A percentile compares a stretch with the other conserved stretches of the same genome.
These are phyloP conservation scores for Calonectria multiphialidica DNA, from an alignment of 2,329 filamentous ascomycete species.

Conservation along the genomic window DNA sequence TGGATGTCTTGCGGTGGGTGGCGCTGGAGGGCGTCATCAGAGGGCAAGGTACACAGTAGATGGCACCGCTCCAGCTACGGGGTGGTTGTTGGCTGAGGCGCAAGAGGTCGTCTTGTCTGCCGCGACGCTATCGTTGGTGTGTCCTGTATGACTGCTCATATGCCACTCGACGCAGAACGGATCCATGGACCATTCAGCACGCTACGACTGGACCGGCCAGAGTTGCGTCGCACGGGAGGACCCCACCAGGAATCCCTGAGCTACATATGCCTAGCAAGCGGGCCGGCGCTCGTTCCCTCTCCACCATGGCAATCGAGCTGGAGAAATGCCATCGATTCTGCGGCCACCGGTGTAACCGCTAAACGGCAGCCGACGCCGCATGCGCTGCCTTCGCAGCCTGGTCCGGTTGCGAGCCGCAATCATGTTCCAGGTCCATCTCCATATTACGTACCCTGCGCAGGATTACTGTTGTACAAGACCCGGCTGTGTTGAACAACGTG, in stretches of 20 bases:
- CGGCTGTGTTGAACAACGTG: neutral
- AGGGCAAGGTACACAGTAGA: neutral
- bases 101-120: conserved; percentile 4
- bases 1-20: conserved; percentile 25
- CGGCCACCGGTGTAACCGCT: conserved; percentile 16
- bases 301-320: conserved; percentile 21
- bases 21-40: conserved; percentile 22
- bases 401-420: neutral
- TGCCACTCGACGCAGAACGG: conserved; percentile 9
- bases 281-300: conserved; percentile 25
- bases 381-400: neutral
- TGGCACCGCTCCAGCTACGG: conserved; percentile 8
- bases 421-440: neutral
- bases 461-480: conserved; percentile 4
- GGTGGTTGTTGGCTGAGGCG: neutral
- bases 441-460: neutral
- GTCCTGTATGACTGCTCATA: conserved; percentile 4
- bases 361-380: conserved; percentile 11
- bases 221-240: conserved; percentile 27
- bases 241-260: conserved; percentile 29
- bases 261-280: conserved; percentile 28
- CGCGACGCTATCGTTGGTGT: conserved; percentile 1
- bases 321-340: conserved; percentile 12
- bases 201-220: conserved; percentile 14
- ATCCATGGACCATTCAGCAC: conserved; percentile 5